Evolutionary conservation across 2,329 filamentous ascomycete species (phyloP).

Genomic region (Pseudogymnoascus sp.): DNA sequence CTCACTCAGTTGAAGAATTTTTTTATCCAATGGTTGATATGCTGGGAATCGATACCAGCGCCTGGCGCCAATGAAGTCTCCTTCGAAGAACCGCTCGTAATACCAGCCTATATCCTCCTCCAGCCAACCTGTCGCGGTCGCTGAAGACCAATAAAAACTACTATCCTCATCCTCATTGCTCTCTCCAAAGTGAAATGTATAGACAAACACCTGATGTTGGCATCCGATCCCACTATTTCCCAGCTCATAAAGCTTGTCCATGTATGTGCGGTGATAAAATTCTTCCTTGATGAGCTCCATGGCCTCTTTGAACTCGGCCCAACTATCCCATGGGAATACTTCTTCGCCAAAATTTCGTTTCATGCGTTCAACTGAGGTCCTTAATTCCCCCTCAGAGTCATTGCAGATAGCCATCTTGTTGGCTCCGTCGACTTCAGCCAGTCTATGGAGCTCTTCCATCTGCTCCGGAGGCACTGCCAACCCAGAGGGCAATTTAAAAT

Average conservation of each 20-base stretch:
- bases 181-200: conserved; percentile 4
- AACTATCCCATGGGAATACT: not conserved
- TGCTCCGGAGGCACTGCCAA: not conserved
- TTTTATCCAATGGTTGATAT: not conserved
- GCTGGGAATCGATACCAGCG: not conserved
- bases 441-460: not conserved
- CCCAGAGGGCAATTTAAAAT: not conserved
- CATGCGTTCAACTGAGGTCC: not conserved
- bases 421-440: not conserved
- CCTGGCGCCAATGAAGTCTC: not conserved
- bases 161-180: not conserved
- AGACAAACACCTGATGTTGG: not conserved
- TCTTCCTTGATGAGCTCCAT: not conserved
- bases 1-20: not conserved
- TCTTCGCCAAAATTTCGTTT: not conserved
- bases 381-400: not conserved
- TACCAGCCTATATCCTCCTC: not conserved
- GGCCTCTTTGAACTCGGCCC: not conserved
- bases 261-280: not conserved
- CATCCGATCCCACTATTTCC: not conserved
- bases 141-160: conserved; percentile 7
- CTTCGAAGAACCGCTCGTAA: not conserved
- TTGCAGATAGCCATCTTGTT: not conserved
- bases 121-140: not conserved
- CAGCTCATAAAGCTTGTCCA: not conserved